Evolutionary conservation across 768 basidiomycete species (phyloP), one percentile per base, ranked within the genome.

Genomic region (Nevesoporus exiguus): DNA sequence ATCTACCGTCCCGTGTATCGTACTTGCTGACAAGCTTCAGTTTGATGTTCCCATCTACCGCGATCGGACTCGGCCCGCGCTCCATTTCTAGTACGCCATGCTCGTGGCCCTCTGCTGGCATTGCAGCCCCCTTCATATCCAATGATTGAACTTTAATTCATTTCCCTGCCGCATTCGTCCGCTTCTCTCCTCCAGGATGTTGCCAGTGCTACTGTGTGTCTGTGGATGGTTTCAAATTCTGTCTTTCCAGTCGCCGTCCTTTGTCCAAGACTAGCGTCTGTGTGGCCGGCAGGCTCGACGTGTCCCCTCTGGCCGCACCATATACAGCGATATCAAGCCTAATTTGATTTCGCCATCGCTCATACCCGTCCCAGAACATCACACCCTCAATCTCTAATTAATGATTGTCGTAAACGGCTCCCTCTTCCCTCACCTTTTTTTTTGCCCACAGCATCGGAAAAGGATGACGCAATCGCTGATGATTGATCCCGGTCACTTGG

Each of bases 81-180:
- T 25, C 45, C 39, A 55, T 56, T 40, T 45, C 21, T 33, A 13
- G 17, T 52, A 53, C 58, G 40, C 57, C 36, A 49, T 48, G 56
- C 51, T 10, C 47, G 37, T 19, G 27, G 14, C n/a, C 52, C 47
- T 31, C 54, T 61, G 24, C 44, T 40, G 59, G 54, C 47, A 30
- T 44, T 27, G 31, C 15, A 52, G 11, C 51, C 54, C 37, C 43
- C 58, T 61, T 66, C 61, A 67, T 65, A 60, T 66, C 43, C 53
- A 51, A 60, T 57, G 19, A 67, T 67, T 62, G 65, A 66, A 66
- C 64, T 52, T 49, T 64, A 66, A 52, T 17, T 30, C 37, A 27
- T 40, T 45, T 47, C 39, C 46, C 48, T 51, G 47, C 59, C 52
- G 17, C 49, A 24, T 56, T 42, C 40, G 50, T 55, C 55, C 0